These are phyloP conservation scores for Tolypocladium sp. DNA, from an alignment of 2,329 filamentous ascomycete species.

Conservation along the genomic window DNA sequence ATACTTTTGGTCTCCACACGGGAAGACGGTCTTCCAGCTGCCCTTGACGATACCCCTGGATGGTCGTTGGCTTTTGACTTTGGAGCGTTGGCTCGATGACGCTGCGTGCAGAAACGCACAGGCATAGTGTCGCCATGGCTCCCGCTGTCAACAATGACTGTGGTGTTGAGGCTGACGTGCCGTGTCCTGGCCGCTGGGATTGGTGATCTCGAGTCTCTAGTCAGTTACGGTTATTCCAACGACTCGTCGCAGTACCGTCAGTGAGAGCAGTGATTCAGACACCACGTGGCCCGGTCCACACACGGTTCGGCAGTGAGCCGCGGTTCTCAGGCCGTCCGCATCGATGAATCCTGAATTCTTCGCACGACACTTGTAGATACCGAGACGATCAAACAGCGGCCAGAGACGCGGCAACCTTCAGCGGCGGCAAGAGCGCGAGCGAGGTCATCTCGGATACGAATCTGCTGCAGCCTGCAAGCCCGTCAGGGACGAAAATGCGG, in stretches of 20 bases:
- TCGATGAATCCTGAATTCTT: not conserved
- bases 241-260: not conserved
- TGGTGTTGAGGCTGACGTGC: not conserved
- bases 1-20: not conserved
- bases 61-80: not conserved
- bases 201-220: not conserved
- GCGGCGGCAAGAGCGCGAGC: not conserved
- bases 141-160: constrained; percentile 1
- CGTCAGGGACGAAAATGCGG: not conserved
- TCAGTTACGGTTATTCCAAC: not conserved
- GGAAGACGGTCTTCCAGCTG: not conserved
- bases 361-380: not conserved
- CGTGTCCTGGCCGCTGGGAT: not conserved
- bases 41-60: not conserved
- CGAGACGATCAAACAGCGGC: not conserved
- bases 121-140: constrained; percentile 2
- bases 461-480: not conserved
- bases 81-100: not conserved
- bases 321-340: not conserved
- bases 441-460: not conserved
- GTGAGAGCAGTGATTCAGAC: not conserved
- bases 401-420: not conserved
- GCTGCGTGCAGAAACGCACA: not conserved
- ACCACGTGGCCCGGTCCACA: not conserved
- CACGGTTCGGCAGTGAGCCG: not conserved